phyloP scores from a whole-genome alignment of 495 filamentous ascomycete genomes.

The Podospora australis region DNA sequence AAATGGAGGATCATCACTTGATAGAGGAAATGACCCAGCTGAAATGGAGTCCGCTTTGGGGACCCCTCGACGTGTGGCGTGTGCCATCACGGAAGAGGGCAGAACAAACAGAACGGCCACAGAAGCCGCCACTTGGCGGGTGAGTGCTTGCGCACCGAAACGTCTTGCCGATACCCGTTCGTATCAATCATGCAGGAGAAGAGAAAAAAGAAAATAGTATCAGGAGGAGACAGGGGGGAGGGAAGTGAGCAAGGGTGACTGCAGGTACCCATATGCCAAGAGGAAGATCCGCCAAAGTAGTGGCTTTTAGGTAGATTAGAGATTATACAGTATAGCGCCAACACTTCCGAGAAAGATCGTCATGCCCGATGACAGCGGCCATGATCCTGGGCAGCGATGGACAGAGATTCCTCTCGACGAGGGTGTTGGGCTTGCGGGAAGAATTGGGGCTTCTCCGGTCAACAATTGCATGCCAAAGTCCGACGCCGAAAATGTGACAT shows the following conservation, averaged over 20 bases:
- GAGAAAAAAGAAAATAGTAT: conserved; percentile 2
- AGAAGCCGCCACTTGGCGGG: neutral
- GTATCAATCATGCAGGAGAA: neutral
- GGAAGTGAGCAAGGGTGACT: conserved; percentile 4
- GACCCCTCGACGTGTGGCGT: no score
- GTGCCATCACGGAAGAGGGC: neutral
- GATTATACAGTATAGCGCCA: conserved; percentile 13
- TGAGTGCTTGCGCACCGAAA: neutral
- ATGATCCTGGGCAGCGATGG: neutral
- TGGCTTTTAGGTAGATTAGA: conserved; percentile 14
- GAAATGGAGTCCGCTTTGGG: neutral
- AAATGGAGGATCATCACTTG: neutral
- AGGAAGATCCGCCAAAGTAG: neutral
- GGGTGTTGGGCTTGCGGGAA: conserved; percentile 1
- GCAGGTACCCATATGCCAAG: conserved; percentile 20
- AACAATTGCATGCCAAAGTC: conserved; percentile 15
- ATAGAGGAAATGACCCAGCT: conserved; percentile 1
- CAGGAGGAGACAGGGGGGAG: neutral
- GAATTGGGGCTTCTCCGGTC: conserved; percentile 16
- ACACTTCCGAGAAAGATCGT: conserved; percentile 20
- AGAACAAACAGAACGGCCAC: neutral
- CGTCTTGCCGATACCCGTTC: neutral
- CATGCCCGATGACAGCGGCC: conserved; percentile 13
- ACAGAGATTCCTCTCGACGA: neutral
- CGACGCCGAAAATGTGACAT: conserved; percentile 24